These are phyloP conservation scores for Fusarium austroafricanum DNA, from an alignment of 2,329 filamentous ascomycete genomes.

Conservation along the genomic window DNA sequence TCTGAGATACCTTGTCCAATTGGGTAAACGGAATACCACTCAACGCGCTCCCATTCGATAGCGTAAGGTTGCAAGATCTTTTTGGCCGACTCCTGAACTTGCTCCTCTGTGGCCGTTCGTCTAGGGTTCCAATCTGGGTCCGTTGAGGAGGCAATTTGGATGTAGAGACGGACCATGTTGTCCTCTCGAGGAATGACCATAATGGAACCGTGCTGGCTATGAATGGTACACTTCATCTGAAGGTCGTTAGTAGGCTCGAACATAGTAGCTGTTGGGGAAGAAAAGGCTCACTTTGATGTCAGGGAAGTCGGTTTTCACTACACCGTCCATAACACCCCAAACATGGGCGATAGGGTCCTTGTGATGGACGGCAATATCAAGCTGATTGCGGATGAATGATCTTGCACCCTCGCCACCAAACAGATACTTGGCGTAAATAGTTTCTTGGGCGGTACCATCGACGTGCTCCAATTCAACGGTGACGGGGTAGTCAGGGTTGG, in stretches of 20 bases:
- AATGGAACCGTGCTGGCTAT: constrained; percentile 78
- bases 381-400: constrained; percentile 71
- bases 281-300: constrained; percentile 72
- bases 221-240: constrained; percentile 80
- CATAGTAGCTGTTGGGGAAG: background rate
- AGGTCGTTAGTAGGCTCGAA: constrained; percentile 55
- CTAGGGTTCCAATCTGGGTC: constrained; percentile 71
- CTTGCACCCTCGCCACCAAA: constrained; percentile 78
- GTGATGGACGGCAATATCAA: constrained; percentile 77
- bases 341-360: constrained; percentile 77
- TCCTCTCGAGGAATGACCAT: constrained; percentile 82
- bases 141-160: constrained; percentile 73
- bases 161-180: constrained; percentile 76
- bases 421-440: constrained; percentile 74
- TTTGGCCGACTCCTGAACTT: constrained; percentile 74
- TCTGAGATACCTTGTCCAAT: constrained; percentile 80
- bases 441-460: constrained; percentile 77
- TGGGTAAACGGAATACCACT: constrained; percentile 82
- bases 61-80: constrained; percentile 74
- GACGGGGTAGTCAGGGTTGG: constrained; percentile 77
- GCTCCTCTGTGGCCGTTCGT: constrained; percentile 70
- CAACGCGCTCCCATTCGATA: constrained; percentile 74
- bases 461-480: constrained; percentile 81
- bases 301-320: constrained; percentile 78
- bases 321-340: constrained; percentile 82